These are phyloP conservation scores for Epicoccum nigrum DNA, from an alignment of 2,329 filamentous ascomycete species.

Conservation along the genomic window DNA sequence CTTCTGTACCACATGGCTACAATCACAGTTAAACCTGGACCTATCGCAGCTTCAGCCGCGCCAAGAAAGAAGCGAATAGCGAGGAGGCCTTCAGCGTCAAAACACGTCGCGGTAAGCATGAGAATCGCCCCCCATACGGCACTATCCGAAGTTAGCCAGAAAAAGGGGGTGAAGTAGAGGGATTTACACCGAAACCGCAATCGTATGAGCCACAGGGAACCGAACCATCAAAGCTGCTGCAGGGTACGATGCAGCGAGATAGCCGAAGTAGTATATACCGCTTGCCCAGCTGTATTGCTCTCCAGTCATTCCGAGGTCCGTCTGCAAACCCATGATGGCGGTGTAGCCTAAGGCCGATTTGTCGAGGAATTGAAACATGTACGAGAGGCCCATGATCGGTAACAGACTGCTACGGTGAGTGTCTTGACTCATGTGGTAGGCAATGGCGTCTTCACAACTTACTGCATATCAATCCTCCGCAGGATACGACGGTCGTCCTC, in stretches of 20 bases:
- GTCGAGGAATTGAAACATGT: constrained; percentile 29
- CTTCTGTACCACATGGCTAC: constrained; percentile 70
- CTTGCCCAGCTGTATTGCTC: constrained; percentile 34
- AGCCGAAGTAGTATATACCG: constrained; percentile 34
- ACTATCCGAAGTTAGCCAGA: constrained; percentile 30
- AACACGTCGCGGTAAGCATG: constrained; percentile 51
- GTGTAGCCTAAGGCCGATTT: constrained; percentile 25
- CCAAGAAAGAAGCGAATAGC: constrained; percentile 51
- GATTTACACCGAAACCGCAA: constrained; percentile 17
- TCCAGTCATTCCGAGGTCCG: constrained; percentile 25
- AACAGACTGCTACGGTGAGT: constrained; percentile 8
- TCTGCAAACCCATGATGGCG: constrained; percentile 30
- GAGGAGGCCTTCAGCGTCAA: constrained; percentile 56
- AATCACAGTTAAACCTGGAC: constrained; percentile 66
- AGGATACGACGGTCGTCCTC: constrained; percentile 14
- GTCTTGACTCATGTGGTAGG: background rate
- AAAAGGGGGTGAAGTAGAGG: constrained; percentile 7
- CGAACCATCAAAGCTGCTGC: constrained; percentile 58
- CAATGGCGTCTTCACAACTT: background rate
- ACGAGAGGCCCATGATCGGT: constrained; percentile 24
- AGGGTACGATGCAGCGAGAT: constrained; percentile 46
- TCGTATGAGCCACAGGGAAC: constrained; percentile 58
- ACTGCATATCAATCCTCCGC: constrained; percentile 11
- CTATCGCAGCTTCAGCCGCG: constrained; percentile 53
- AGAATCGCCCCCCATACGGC: constrained; percentile 50